Evolutionary conservation across 2,329 filamentous ascomycete species (phyloP).

Genomic region (Sarocladium strictum): DNA sequence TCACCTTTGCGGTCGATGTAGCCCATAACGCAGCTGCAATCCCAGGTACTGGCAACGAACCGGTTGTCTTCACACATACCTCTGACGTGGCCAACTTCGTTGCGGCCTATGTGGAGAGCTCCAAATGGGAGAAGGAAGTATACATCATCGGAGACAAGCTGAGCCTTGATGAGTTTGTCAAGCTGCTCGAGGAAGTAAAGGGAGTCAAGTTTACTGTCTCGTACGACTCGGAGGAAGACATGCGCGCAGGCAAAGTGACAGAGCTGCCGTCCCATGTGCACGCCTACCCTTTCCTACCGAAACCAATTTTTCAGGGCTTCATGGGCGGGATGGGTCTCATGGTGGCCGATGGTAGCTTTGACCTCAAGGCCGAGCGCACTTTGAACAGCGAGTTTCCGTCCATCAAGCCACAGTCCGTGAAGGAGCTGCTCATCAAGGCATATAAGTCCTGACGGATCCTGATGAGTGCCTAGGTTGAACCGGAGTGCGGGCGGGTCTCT

Average conservation of each 20-base stretch:
- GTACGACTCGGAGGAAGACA: conserved; percentile 29
- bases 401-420: conserved; percentile 17
- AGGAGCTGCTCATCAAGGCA: conserved; percentile 16
- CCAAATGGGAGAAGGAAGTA: conserved; percentile 32
- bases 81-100: conserved; percentile 42
- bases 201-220: conserved; percentile 32
- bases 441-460: conserved; percentile 11
- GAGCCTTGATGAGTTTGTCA: conserved; percentile 38
- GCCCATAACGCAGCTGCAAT: conserved; percentile 37
- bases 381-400: conserved; percentile 20
- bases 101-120: conserved; percentile 31
- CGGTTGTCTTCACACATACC: conserved; percentile 41
- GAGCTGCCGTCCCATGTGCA: conserved; percentile 21
- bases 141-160: conserved; percentile 32
- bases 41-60: conserved; percentile 39
- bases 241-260: conserved; percentile 28
- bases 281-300: conserved; percentile 20
- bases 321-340: neutral
- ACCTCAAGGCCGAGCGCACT: conserved; percentile 15
- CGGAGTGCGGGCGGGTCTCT: too few species aligned
- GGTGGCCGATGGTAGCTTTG: conserved; percentile 17
- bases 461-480: too few species aligned
- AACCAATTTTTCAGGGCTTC: conserved; percentile 17
- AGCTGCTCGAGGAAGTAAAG: conserved; percentile 33
- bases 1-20: conserved; percentile 38